Conservation (phyloP, 2,329 filamentous ascomycete species). For the Ascochyta fabae region DNA sequence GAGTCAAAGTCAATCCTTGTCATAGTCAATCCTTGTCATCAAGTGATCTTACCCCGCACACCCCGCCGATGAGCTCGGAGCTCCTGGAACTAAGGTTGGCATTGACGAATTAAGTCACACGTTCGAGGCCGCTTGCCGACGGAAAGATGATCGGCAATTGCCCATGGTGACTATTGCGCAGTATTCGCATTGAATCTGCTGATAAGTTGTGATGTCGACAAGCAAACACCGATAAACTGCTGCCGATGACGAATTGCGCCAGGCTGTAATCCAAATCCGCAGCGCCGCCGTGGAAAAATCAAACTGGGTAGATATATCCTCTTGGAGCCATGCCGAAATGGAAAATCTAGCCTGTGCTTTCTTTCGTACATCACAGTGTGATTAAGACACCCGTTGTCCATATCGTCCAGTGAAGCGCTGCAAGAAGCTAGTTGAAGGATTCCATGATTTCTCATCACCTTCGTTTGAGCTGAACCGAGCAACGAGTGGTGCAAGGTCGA, state of each 20-base stretch:
- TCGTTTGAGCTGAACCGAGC: not conserved
- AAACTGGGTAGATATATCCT: conserved; percentile 12
- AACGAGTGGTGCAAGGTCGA: not conserved
- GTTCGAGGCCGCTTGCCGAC: not conserved
- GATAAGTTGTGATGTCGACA: not conserved
- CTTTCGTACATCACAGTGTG: not conserved
- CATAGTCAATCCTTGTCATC: not conserved
- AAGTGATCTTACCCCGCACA: conserved; percentile 3
- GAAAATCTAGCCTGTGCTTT: not conserved
- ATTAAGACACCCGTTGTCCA: not conserved
- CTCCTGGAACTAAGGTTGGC: not conserved
- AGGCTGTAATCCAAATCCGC: not conserved
- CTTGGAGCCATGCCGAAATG: not conserved
- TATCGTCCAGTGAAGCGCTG: not conserved
- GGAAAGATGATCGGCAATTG: conserved; percentile 5
- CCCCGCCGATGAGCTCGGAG: not conserved
- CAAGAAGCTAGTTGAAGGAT: conserved; percentile 2
- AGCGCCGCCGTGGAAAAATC: not conserved
- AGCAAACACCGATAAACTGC: not conserved
- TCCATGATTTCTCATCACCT: not conserved
- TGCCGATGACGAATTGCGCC: not conserved
- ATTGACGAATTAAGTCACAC: conserved; percentile 10
- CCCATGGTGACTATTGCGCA: not conserved
- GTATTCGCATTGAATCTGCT: not conserved
- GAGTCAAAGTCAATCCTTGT: not conserved